Evolutionary conservation across 192 early-diverging fungal genomes (phyloP).

Genomic region (Mortierella hygrophila): DNA sequence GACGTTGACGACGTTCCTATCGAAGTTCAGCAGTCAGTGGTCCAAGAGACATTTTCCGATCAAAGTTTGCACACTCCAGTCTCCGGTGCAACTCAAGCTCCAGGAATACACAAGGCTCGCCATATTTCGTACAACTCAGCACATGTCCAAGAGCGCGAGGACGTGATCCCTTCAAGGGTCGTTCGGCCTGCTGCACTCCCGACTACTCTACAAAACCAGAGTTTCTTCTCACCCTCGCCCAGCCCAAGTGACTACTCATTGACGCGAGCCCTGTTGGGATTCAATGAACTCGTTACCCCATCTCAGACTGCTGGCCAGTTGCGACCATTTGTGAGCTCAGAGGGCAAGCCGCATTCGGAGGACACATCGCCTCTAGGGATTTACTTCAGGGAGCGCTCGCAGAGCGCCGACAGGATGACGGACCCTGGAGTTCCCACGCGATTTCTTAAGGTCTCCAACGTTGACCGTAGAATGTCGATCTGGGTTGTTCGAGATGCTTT

Average conservation of each 20-base stretch:
- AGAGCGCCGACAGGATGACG: background rate
- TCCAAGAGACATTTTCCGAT: background rate
- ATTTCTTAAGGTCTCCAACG: conserved; percentile 26
- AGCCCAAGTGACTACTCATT: background rate
- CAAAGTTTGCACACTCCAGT: background rate
- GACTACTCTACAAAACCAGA: background rate
- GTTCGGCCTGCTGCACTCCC: background rate
- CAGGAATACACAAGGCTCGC: background rate
- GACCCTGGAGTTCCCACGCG: conserved; percentile 15
- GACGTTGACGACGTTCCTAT: background rate
- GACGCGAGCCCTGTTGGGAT: background rate
- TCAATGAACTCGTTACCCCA: background rate
- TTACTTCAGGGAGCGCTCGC: background rate
- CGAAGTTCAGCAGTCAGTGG: background rate
- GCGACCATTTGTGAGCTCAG: background rate
- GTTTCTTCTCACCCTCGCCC: background rate
- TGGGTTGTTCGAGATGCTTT: conserved; percentile 37
- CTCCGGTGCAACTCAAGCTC: background rate
- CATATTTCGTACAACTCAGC: background rate
- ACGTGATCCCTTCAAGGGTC: background rate
- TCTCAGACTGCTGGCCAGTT: background rate
- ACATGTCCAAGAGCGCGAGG: background rate
- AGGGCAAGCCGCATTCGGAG: background rate
- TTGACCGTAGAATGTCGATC: conserved; percentile 27
- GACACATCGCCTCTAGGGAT: background rate